Conservation (phyloP, 768 basidiomycete species). For the Suillus subaureus region DNA sequence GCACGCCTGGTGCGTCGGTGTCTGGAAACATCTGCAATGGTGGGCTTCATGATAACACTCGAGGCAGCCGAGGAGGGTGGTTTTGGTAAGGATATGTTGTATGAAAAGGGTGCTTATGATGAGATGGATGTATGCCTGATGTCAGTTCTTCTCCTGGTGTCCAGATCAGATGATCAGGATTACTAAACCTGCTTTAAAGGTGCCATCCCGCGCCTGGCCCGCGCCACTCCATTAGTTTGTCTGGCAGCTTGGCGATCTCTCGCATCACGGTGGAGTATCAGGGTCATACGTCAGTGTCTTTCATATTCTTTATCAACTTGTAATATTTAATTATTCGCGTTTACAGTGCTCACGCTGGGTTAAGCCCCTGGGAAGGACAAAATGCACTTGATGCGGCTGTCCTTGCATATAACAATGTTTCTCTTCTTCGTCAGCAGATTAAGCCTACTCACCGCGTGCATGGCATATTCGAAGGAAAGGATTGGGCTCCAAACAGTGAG, state of each 20-base stretch:
- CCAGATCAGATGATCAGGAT: not conserved
- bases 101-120: constrained; percentile 69
- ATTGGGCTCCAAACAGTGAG: constrained; percentile 71
- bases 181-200: constrained; percentile 37
- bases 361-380: constrained; percentile 79
- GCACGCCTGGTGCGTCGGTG: constrained; percentile 60
- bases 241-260: constrained; percentile 60
- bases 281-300: constrained; percentile 59
- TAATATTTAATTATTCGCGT: not conserved
- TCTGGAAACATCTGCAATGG: not conserved
- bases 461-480: constrained; percentile 70
- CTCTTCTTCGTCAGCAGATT: constrained; percentile 78
- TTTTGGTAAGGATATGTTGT: constrained; percentile 62
- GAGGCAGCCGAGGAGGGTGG: constrained; percentile 71
- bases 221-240: constrained; percentile 58
- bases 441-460: constrained; percentile 73
- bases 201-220: constrained; percentile 78
- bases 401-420: constrained; percentile 73
- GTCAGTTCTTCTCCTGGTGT: constrained; percentile 33
- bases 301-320: not conserved
- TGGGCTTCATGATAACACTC: not conserved
- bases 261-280: constrained; percentile 58
- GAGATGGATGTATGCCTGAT: constrained; percentile 74
- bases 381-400: constrained; percentile 83
- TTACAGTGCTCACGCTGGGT: constrained; percentile 65